Evolutionary conservation across 2,329 filamentous ascomycete species (phyloP), one percentile per base, ranked within the genome.

Genomic region (Periglandula ipomoeae): DNA sequence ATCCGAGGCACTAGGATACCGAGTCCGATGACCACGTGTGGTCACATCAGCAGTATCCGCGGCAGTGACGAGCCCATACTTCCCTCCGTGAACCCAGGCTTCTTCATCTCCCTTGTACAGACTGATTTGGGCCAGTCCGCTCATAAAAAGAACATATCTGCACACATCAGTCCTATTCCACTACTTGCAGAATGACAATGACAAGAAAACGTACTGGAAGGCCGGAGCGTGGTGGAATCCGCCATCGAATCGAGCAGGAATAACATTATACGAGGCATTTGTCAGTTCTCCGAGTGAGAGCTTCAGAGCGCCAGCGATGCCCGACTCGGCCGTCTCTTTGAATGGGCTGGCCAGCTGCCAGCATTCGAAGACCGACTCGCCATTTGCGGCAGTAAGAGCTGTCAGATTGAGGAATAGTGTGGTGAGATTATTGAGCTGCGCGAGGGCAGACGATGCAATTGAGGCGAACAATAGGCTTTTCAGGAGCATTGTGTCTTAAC

Each of bases 341-440:
- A 56, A 53, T 3, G 45, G 51, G 20, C 37, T 32, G 2, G 42
- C 37, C 3, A 74, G 54, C 49, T 70, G 64, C 71, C 71, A 74
- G 64, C 71, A 74, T 57, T 73, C 68, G 4, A 74, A 54, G 7
- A 61, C 62, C 8, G 71, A 74, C 4, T 58, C 57, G 47, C 65
- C 65, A 47, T 67, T 58, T 15, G 52, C 55, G 1, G 64, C 65
- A 39, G 56, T 57, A 23, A 73, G 51, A 17, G 70, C 64, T 4
- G 71, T 74, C 46, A 74, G 51, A 53, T 71, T 73, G 22, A 73
- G 60, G 27, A 24, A 41, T 11, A 43, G 50, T 3, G 47, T 49
- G 10, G 50, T 47, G 23, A 27, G 39, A 17, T 15, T 40, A 35
- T 26, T 44, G 24, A 47, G 50, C 24, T 50, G 37, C 13, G 24